Conservation (phyloP, 1,139 yeast genomes). For the Lodderomyces jiufengensis region DNA sequence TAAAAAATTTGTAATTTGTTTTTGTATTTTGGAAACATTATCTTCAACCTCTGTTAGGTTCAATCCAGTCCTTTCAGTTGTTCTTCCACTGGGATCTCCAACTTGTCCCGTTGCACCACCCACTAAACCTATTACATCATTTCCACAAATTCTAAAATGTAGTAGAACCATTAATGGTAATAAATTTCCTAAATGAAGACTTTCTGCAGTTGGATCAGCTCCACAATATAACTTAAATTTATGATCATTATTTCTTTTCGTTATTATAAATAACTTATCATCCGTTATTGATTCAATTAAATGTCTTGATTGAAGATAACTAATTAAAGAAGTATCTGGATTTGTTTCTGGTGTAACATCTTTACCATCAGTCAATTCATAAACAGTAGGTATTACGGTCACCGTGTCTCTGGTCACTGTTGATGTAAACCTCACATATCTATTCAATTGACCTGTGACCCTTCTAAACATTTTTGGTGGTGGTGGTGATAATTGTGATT, state of each 20-base stretch:
- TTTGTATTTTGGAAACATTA: constrained; percentile 61
- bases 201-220: constrained; percentile 92
- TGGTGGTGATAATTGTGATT: not conserved
- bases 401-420: constrained; percentile 22
- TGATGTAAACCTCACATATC: constrained; percentile 11
- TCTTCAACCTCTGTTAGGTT: constrained; percentile 45
- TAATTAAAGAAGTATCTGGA: constrained; percentile 36
- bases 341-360: constrained; percentile 25
- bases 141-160: constrained; percentile 84
- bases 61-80: constrained; percentile 65
- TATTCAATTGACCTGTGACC: not conserved
- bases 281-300: constrained; percentile 47
- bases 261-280: constrained; percentile 41
- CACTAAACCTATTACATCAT: constrained; percentile 72
- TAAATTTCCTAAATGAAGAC: constrained; percentile 87
- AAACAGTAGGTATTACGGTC: constrained; percentile 37
- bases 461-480: not conserved
- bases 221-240: constrained; percentile 77
- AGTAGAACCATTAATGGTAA: constrained; percentile 81
- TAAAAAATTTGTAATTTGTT: constrained; percentile 62
- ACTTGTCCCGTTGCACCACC: constrained; percentile 99
- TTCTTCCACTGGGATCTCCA: constrained; percentile 95
- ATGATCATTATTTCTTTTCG: constrained; percentile 21
- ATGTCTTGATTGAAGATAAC: constrained; percentile 44
- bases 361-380: constrained; percentile 21